Base-by-base conservation (phyloP, 768 basidiomycete genomes). In the Astraeus odoratus region DNA sequence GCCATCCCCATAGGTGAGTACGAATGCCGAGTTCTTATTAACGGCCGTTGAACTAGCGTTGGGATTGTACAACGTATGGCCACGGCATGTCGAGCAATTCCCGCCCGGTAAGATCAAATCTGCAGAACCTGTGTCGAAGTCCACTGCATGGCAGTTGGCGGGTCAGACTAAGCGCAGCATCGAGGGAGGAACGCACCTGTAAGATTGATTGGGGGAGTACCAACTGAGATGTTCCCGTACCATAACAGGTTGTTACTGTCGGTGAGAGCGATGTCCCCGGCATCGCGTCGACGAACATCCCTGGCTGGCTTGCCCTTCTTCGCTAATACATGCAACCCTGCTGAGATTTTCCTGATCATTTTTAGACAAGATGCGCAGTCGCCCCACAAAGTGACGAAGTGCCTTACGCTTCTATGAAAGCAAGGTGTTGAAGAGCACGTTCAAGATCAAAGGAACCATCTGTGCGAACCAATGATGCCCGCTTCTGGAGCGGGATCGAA, bases 1-100 rank as follows among this genome's bases (percentile, higher is more conserved):
- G 4, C 69, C 68, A 46, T 77, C 73, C 2, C 67, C 73, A 41
- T 75, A 78, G 22, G 42, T 0, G 19, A 75, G 61, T 1, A 49
- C 42, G 54, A 76, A 73, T 0, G 25, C 46, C n/a, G 47, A 27
- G 20, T 52, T 25, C 30, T 56, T 40, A 46, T 59, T 43, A 8
- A 43, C 37, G 19, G 66, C 55, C 0, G 70, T 61, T 2, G 63
- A 58, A 8, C 63, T 67, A 7, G 47, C 24, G 9, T 56, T 51
- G 7, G 73, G 58, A 42, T 67, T 51, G 51, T 73, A 74, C 34
- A 50, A 51, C 23, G 50, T 58, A 50, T 73, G 70, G 5, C 53
- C 58, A 4, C 47, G 40, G 49, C 71, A 73, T 16, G 52, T 49
- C 24, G 55, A 55, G 18, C 67, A 67, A 10, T 44, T 34, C 5